Base-by-base conservation (phyloP, 331 rosid genomes). In the Phaseolus coccineus region DNA sequence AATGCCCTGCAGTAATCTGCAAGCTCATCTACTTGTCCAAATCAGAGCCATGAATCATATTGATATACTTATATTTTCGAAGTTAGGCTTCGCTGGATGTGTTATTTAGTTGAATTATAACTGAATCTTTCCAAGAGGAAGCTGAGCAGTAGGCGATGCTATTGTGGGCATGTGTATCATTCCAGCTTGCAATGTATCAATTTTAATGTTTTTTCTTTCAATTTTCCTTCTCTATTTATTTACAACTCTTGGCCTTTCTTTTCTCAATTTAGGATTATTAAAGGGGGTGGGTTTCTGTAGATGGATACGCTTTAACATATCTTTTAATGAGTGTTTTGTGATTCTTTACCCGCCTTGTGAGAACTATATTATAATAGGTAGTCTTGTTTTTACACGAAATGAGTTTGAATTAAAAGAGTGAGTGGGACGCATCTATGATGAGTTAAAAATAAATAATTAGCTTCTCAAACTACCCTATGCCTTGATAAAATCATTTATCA, bases 121-220 rank as follows among this genome's bases (percentile, higher is more conserved):
- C 71, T 72, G 77, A 85, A 80, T 77, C 82, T 79, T 85, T 78
- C 77, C 84, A 40, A 74, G 80, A 65, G 81, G 83, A 83, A 77
- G 93, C 82, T 67, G 82, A 67, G 71, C 87, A 85, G 84, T 87
- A 77, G 84, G 87, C 46, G 53, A 85, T 73, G 35, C 87, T 78
- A 66, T 46, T 82, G 82, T 85, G 74, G 68, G 79, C 93, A 65
- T 82, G 76, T 86, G 88, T 85, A 82, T 84, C 88, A 85, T 85
- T 89, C 79, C 86, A 56, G 81, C 77, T 75, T 87, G 90, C 91
- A 84, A 71, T 89, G 84, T 90, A 88, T 80, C 80, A 77, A 69
- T 84, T 83, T 84, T 52, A 69, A 61, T 66, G 44, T 70, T 84
- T 66, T 83, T 31, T 57, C 2, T 2, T 4, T 52, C 80, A 28